Conservation (phyloP, 169 alveolate species). For the Cryptosporidium baileyi region DNA sequence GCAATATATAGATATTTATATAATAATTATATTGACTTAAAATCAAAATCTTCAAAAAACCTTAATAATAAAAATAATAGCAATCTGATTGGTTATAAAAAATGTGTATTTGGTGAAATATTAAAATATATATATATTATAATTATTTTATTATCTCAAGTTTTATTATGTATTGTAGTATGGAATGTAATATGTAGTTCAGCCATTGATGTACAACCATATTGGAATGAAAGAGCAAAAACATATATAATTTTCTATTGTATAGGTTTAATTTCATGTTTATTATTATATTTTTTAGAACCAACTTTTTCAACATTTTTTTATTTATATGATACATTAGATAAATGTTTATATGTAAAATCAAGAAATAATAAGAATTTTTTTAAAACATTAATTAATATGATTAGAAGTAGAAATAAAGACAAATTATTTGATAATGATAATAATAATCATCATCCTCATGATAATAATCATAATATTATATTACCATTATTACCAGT, state of each 20-base stretch:
- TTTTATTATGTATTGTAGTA: conserved; percentile 25
- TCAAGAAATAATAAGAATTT: background rate
- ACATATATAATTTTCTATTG: conserved; percentile 40
- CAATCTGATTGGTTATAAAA: conserved; percentile 4
- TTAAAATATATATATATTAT: background rate
- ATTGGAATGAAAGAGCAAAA: conserved; percentile 46
- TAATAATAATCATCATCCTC: background rate
- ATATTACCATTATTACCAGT: conserved; percentile 13
- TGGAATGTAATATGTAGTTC: conserved; percentile 67
- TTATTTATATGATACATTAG: conserved; percentile 20
- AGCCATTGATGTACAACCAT: conserved; percentile 17
- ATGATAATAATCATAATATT: background rate
- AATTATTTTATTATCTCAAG: conserved; percentile 1
- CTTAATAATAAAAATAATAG: background rate
- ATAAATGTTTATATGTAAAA: conserved; percentile 3
- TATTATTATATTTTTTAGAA: conserved; percentile 5
- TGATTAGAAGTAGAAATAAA: background rate
- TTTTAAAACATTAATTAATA: background rate
- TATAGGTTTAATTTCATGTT: background rate
- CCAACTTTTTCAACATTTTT: conserved; percentile 31
- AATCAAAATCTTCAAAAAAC: background rate
- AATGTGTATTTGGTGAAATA: background rate
- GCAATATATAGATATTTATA: background rate
- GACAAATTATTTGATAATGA: background rate
- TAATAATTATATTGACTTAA: background rate